Conservation (phyloP, 2,329 filamentous ascomycete species). For the Colletotrichum echinochloae region DNA sequence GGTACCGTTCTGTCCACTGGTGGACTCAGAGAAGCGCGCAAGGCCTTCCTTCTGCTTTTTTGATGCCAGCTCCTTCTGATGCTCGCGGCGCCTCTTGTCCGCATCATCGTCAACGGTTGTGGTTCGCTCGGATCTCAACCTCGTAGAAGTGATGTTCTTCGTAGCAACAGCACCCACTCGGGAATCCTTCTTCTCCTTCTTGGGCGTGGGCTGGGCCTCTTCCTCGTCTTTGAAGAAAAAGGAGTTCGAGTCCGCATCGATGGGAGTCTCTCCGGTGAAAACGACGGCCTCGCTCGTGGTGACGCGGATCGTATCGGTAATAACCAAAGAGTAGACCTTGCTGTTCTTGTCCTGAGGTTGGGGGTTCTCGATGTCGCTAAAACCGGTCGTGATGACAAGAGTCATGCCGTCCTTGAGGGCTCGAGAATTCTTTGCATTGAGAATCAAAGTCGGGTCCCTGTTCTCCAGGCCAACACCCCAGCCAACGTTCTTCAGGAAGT, state of each 20-base stretch:
- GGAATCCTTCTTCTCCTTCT: constrained; percentile 88
- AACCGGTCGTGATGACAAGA: constrained; percentile 87
- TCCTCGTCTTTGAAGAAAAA: constrained; percentile 99
- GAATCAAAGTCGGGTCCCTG: constrained; percentile 82
- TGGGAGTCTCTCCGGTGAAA: constrained; percentile 93
- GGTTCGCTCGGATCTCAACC: constrained; percentile 90
- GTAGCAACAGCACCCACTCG: constrained; percentile 89
- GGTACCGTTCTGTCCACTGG: constrained; percentile 86
- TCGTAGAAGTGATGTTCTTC: constrained; percentile 95
- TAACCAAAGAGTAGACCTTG: constrained; percentile 87
- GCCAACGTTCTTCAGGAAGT: constrained; percentile 93
- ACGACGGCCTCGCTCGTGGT: constrained; percentile 82
- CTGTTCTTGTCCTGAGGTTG: constrained; percentile 90
- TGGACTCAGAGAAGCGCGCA: constrained; percentile 86
- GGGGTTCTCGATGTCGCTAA: constrained; percentile 89
- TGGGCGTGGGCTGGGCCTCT: constrained; percentile 85
- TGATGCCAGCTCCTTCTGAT: constrained; percentile 87
- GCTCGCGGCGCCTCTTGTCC: constrained; percentile 86
- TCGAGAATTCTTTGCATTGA: constrained; percentile 88
- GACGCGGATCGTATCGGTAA: constrained; percentile 94
- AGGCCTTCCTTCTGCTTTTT: constrained; percentile 94
- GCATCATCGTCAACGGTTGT: constrained; percentile 90
- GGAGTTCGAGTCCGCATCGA: constrained; percentile 91
- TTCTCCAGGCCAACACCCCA: constrained; percentile 94
- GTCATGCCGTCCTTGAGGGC: constrained; percentile 97